Percentiles rank a stretch among this genome's conserved stretches.
phyloP scores from a whole-genome alignment of 2,329 filamentous ascomycete genomes.

The Didymella pomorum region DNA sequence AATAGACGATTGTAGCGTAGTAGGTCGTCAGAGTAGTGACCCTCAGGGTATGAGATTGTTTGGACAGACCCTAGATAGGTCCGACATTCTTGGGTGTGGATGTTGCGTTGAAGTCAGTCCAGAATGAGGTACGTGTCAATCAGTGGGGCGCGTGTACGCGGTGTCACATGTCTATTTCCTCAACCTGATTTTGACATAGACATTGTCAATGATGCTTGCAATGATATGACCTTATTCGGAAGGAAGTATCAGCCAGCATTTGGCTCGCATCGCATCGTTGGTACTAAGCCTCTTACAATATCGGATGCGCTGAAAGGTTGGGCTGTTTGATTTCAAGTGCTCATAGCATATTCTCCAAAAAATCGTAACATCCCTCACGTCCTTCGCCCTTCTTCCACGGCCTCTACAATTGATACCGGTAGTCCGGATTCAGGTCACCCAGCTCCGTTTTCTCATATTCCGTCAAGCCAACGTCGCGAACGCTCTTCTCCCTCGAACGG shows the following conservation, averaged over 20 bases:
- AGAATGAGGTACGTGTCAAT: background rate
- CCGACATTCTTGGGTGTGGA: background rate
- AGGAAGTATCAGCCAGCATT: too few relatives aligned
- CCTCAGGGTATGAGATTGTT: background rate
- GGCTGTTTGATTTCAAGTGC: background rate
- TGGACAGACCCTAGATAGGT: background rate
- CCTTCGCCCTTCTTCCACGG: background rate
- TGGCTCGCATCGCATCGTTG: background rate
- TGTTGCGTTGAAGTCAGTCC: background rate
- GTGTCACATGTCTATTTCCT: background rate
- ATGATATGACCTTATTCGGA: too few relatives aligned
- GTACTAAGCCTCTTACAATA: background rate
- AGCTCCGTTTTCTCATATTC: conserved; percentile 69
- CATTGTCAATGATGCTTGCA: background rate
- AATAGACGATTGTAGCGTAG: too few relatives aligned
- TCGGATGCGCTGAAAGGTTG: background rate
- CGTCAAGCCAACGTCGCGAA: conserved; percentile 60
- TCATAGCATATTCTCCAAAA: background rate
- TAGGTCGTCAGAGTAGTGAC: background rate
- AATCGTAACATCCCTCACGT: background rate
- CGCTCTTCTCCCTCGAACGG: conserved; percentile 61
- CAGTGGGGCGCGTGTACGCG: background rate
- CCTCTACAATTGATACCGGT: conserved; percentile 64
- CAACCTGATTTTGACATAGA: background rate
- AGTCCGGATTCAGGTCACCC: conserved; percentile 67